Evolutionary conservation across 1,284 basidiomycete genomes (phyloP).

Genomic region (Sporisorium scitamineum): DNA sequence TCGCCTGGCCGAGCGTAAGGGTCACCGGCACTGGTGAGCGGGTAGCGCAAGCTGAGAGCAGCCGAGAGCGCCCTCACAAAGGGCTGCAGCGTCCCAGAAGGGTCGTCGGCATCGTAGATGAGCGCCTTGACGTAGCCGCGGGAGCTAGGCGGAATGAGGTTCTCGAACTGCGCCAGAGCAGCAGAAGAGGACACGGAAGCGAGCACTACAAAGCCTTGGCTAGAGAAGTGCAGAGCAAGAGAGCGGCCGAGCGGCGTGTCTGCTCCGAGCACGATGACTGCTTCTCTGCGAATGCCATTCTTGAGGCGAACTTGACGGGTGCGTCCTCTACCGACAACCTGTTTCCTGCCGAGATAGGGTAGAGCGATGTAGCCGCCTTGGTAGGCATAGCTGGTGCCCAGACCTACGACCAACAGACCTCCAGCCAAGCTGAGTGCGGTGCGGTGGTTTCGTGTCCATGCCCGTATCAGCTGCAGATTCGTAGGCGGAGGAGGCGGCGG

Average conservation of each 20-base stretch:
- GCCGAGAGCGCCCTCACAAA: constrained; percentile 58
- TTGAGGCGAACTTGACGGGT: constrained; percentile 39
- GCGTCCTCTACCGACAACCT: constrained; percentile 21
- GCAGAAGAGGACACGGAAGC: constrained; percentile 55
- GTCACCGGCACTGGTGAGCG: constrained; percentile 64
- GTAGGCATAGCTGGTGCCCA: constrained; percentile 46
- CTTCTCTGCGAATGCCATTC: constrained; percentile 57
- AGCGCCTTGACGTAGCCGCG: constrained; percentile 65
- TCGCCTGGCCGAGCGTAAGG: constrained; percentile 66
- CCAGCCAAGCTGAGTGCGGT: constrained; percentile 27
- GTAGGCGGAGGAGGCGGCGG: constrained; percentile 52
- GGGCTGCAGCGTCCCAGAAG: constrained; percentile 42
- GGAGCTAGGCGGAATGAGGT: constrained; percentile 55
- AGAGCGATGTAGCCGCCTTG: constrained; percentile 35
- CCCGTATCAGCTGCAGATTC: constrained; percentile 16
- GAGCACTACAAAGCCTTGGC: constrained; percentile 64
- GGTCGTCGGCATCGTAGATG: constrained; percentile 45
- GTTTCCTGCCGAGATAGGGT: constrained; percentile 43
- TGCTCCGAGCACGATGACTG: constrained; percentile 64
- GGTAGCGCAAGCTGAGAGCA: constrained; percentile 61
- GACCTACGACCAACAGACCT: constrained; percentile 38
- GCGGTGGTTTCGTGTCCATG: constrained; percentile 33
- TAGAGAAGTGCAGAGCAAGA: constrained; percentile 53
- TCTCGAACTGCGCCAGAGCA: constrained; percentile 55
- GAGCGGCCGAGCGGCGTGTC: constrained; percentile 65